phyloP scores from a whole-genome alignment of 306 rosid species.

The Cyamopsis tetragonoloba region DNA sequence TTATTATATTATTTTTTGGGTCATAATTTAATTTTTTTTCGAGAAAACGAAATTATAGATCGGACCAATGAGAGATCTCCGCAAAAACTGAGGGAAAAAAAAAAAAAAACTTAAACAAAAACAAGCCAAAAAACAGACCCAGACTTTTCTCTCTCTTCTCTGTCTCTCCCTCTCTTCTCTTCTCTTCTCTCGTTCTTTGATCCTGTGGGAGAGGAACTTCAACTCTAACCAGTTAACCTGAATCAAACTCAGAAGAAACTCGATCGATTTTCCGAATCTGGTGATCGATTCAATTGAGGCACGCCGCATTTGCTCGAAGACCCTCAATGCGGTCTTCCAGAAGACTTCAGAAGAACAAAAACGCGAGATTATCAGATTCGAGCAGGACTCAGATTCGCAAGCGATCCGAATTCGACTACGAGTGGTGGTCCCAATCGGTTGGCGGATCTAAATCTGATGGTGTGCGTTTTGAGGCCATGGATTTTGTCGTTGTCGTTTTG shows the following conservation, averaged over 20 bases:
- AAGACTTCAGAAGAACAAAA: constrained; percentile 34
- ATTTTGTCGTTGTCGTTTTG: constrained; percentile 22
- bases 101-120: constrained; percentile 14
- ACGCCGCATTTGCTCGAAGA: constrained; percentile 14
- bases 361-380: constrained; percentile 16
- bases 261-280: not conserved
- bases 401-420: constrained; percentile 35
- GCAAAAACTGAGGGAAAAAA: constrained; percentile 28
- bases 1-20: not conserved
- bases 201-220: constrained; percentile 43
- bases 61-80: constrained; percentile 47
- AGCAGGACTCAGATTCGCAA: constrained; percentile 28
- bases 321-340: constrained; percentile 59
- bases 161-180: constrained; percentile 16
- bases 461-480: constrained; percentile 53
- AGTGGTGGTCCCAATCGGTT: not conserved
- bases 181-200: constrained; percentile 24
- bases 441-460: constrained; percentile 61
- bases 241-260: constrained; percentile 17
- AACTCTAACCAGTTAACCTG: not conserved
- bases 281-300: not conserved
- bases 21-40: not conserved
- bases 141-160: constrained; percentile 34
- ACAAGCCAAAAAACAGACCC: constrained; percentile 10
- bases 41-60: constrained; percentile 50